Base-by-base conservation (phyloP, 75 land plant species). In the Adiantum capillusveneris region DNA sequence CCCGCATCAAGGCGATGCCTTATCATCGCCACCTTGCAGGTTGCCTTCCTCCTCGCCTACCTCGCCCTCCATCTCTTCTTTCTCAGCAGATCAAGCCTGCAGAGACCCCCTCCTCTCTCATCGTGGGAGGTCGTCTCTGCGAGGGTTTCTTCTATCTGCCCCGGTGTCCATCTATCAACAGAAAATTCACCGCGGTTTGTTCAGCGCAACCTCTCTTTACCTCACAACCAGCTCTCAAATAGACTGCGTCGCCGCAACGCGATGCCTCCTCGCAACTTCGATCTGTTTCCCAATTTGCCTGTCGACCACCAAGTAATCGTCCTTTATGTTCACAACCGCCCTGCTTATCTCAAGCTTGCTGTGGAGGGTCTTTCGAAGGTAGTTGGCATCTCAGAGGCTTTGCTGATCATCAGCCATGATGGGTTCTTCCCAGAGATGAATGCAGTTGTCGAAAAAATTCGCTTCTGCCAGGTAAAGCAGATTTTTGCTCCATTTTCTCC, bases 381-480 rank as follows among this genome's bases (percentile, higher is more conserved):
- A 0, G 72, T 65, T 19, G 99, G 99, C 14, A 95, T 95, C 44
- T 59, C 73, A 14, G 99, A 95, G 63, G 92, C 96, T 37, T 55
- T 90, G 48, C 67, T 95, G 25, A 67, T 95, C 44, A 92, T 95
- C 44, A 95, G 99, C 59, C 99, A 95, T 56, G 99, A 95, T 75
- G 99, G 99, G 49, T 95, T 79, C 58, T 95, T 82, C 60, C 70
- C 75, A 17, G 99, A 90, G 42, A 95, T 95, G 92, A 82, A 90
- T 30, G 31, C 73, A 57, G 79, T 95, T 42, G 71, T 95, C 0
- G 80, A 86, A 24, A 49, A 72, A 0, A 84, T 95, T 26, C 68
- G 66, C 41, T 94, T 93, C 65, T 93, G 98, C 66, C 94, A 85
- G 72, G 99, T 95, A 37, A 95, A 95, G 60, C 99, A 90, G 66